Evolutionary conservation across 257 asterid genomes (phyloP).

Genomic region (Fraxinus quadrangulata): DNA sequence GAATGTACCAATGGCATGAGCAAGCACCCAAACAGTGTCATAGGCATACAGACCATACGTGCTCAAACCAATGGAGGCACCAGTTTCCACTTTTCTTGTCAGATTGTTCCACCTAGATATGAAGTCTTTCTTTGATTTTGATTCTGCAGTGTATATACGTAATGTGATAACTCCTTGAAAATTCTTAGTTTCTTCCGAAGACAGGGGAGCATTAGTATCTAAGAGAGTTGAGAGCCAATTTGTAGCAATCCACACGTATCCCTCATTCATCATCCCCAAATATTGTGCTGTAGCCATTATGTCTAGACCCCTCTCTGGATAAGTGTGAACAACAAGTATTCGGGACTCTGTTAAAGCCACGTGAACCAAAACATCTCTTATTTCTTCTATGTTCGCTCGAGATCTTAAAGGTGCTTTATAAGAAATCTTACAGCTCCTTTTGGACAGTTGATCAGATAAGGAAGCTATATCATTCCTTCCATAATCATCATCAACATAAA

Average conservation of each 20-base stretch:
- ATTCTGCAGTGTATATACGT: slow-evolving; percentile 45
- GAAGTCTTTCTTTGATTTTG: slow-evolving; percentile 39
- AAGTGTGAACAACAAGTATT: slow-evolving; percentile 51
- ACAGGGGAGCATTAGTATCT: slow-evolving; percentile 33
- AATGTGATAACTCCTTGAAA: slow-evolving; percentile 59
- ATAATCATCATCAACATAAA: slow-evolving; percentile 60
- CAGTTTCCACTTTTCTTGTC: slow-evolving; percentile 4
- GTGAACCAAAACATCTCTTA: slow-evolving; percentile 43
- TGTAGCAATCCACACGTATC: slow-evolving; percentile 69
- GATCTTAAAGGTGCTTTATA: slow-evolving; percentile 49
- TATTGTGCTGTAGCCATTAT: slow-evolving; percentile 43
- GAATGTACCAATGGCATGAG: slow-evolving; percentile 56
- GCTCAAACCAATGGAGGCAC: slow-evolving; percentile 33
- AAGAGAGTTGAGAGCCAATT: slow-evolving; percentile 60
- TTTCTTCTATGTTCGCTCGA: slow-evolving; percentile 41
- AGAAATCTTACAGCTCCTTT: slow-evolving; percentile 48
- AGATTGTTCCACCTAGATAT: slow-evolving; percentile 47
- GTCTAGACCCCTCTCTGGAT: slow-evolving; percentile 39
- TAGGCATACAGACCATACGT: slow-evolving; percentile 56
- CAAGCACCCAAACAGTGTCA: slow-evolving; percentile 70
- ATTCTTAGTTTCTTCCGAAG: slow-evolving; percentile 20
- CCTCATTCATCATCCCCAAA: slow-evolving; percentile 53
- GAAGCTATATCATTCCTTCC: slow-evolving; percentile 52
- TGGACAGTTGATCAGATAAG: slow-evolving; percentile 48
- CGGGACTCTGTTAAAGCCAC: slow-evolving; percentile 52